A percentile compares a stretch with the other conserved stretches of the same genome.
These are phyloP conservation scores for Yamagishiella unicocca DNA, from an alignment of 139 green algal genomes.

Conservation along the genomic window DNA sequence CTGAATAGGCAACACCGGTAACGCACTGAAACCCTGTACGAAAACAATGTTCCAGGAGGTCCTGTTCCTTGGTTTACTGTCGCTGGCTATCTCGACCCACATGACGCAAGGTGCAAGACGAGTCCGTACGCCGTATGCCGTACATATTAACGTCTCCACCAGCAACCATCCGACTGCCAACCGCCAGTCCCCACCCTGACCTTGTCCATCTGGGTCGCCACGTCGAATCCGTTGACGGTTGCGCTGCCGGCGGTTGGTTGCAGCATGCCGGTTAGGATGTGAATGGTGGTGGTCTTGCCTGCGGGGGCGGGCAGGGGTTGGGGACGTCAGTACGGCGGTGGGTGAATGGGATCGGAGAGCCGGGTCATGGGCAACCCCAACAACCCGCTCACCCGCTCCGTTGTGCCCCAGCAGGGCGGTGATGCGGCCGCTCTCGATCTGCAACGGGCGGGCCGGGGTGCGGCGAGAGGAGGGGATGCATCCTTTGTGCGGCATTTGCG, in stretches of 20 bases:
- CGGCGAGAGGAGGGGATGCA: too few relatives aligned
- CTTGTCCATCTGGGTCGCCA: slow-evolving; percentile 47
- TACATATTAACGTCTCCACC: too few relatives aligned
- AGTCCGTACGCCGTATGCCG: too few relatives aligned
- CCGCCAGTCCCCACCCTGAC: background rate
- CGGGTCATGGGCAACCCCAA: background rate
- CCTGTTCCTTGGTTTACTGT: too few relatives aligned
- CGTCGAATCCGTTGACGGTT: slow-evolving; percentile 54
- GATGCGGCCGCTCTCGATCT: slow-evolving; percentile 66
- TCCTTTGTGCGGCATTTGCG: too few relatives aligned
- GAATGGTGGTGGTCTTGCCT: slow-evolving; percentile 85
- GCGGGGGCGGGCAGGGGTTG: background rate
- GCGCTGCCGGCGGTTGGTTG: slow-evolving; percentile 69
- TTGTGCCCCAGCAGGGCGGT: slow-evolving; percentile 90
- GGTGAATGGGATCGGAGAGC: background rate
- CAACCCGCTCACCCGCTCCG: slow-evolving; percentile 59
- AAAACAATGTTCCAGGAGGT: too few relatives aligned
- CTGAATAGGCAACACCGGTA: too few relatives aligned
- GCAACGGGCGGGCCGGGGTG: too few relatives aligned
- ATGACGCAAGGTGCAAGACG: too few relatives aligned
- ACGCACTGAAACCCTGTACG: too few relatives aligned
- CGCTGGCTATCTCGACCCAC: too few relatives aligned
- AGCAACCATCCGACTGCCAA: background rate
- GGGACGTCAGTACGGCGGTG: background rate
- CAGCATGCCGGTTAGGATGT: slow-evolving; percentile 82